Base-by-base conservation (phyloP, 768 basidiomycete genomes). In the Hysterangium stoloniferum region DNA sequence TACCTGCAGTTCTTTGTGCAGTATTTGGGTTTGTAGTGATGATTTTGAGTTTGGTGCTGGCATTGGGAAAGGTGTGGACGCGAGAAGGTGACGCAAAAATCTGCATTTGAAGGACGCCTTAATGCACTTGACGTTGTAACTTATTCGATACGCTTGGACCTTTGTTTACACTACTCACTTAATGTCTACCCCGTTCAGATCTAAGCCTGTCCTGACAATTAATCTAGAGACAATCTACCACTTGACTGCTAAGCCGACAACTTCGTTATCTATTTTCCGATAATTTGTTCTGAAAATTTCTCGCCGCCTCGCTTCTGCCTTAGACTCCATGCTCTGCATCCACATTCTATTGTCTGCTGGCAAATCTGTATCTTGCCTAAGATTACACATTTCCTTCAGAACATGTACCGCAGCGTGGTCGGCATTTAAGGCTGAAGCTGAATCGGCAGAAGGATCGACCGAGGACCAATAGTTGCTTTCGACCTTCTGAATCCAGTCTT, bases 231-330 rank as follows among this genome's bases (percentile, higher is more conserved):
- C n/a, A n/a, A 25, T 40, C 52, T 47, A 86, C 84, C 85, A 86
- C 56, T 84, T 81, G 4, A 87, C 86, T 6, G 80, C 78, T 34
- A 86, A 64, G 19, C 87, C 89, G 33, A 84, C 68, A 19, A 89
- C 80, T 58, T 92, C 88, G 66, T 82, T 88, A 66, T 87, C 87
- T 1, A 96, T 90, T 24, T 86, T 86, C 52, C 79, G 76, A 62
- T 92, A 95, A 61, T 78, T 68, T 2, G 93, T 95, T 63, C 90
- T 74, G 60, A 95, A 79, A 28, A 78, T 62, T 45, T 64, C 62
- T 60, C 68, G 65, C 38, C 78, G 64, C 53, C 68, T 64, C 27
- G 54, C 63, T 52, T 77, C 77, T 27, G 73, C 72, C 9, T 63
- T 61, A 17, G 60, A 71, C 52, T 77, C 70, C 66, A 77, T 66